These are phyloP conservation scores for Saccharum spontaneum DNA, from an alignment of 176 grass and related monocot species.

Conservation along the genomic window DNA sequence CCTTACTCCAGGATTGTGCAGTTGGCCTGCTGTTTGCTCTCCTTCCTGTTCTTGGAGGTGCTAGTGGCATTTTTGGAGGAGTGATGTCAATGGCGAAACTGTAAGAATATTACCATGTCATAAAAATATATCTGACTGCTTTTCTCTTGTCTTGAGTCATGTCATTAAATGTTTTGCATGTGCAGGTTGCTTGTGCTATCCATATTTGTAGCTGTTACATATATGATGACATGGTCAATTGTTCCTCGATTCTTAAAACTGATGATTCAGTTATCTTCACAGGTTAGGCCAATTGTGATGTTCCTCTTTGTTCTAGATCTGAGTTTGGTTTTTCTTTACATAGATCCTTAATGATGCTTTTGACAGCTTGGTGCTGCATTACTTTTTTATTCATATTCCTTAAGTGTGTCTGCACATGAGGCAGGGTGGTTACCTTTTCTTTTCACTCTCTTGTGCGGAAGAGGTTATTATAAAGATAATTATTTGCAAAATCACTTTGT, in stretches of 20 bases:
- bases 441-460: not conserved
- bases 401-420: not conserved
- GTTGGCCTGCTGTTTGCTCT: slow-evolving; percentile 94
- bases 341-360: slow-evolving; percentile 23
- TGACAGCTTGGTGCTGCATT: not conserved
- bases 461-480: not conserved
- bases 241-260: slow-evolving; percentile 97
- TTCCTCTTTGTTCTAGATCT: slow-evolving; percentile 21
- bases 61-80: slow-evolving; percentile 82
- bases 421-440: not conserved
- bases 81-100: slow-evolving; percentile 91
- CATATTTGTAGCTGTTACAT: slow-evolving; percentile 73
- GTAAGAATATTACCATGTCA: slow-evolving; percentile 47
- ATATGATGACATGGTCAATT: slow-evolving; percentile 94
- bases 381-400: not conserved
- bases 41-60: slow-evolving; percentile 91
- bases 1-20: slow-evolving; percentile 88
- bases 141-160: slow-evolving; percentile 13
- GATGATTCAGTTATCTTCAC: slow-evolving; percentile 96
- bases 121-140: not conserved
- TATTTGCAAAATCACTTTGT: not conserved
- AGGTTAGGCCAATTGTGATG: slow-evolving; percentile 59
- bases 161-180: slow-evolving; percentile 37
- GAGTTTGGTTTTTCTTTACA: slow-evolving; percentile 15
- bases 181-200: slow-evolving; percentile 90